phyloP scores from a whole-genome alignment of 2,329 filamentous ascomycete genomes.

The Trichoderma harzianum region DNA sequence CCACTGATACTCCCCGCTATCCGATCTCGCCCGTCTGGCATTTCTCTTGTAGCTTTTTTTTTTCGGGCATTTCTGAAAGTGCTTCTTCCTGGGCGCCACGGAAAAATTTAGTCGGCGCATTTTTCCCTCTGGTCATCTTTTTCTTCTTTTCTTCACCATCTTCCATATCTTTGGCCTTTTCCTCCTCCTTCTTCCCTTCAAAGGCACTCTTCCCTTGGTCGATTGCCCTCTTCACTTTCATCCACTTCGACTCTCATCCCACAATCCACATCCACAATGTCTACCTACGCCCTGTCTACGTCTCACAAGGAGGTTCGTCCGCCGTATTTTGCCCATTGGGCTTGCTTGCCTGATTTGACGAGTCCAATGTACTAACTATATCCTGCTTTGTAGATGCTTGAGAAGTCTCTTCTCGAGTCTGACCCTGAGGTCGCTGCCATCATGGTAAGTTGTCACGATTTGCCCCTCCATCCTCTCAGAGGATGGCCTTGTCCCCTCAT shows the following conservation, averaged over 20 bases:
- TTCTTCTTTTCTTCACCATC: conserved; percentile 5
- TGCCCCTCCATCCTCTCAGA: neutral
- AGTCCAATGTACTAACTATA: conserved; percentile 19
- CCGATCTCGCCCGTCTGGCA: conserved; percentile 20
- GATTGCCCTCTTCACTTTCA: neutral
- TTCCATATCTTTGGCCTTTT: conserved; percentile 6
- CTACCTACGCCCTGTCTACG: conserved; percentile 52
- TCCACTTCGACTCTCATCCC: neutral
- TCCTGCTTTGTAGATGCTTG: conserved; percentile 69
- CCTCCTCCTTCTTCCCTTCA: neutral
- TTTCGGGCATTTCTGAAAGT: neutral
- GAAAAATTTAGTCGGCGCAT: conserved; percentile 15
- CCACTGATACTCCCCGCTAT: conserved; percentile 19
- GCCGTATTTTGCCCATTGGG: neutral
- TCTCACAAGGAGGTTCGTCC: conserved; percentile 52
- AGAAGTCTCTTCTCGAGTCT: conserved; percentile 86
- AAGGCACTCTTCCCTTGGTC: neutral
- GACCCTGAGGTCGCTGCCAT: conserved; percentile 95
- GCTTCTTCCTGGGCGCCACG: conserved; percentile 12
- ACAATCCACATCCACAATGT: conserved; percentile 39
- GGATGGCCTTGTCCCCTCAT: neutral
- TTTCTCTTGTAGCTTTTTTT: neutral
- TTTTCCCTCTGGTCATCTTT: conserved; percentile 1
- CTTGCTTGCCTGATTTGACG: neutral
- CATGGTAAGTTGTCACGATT: conserved; percentile 64